These are phyloP conservation scores for Glebionis coronaria DNA, from an alignment of 129 eudicot species.

Conservation along the genomic window DNA sequence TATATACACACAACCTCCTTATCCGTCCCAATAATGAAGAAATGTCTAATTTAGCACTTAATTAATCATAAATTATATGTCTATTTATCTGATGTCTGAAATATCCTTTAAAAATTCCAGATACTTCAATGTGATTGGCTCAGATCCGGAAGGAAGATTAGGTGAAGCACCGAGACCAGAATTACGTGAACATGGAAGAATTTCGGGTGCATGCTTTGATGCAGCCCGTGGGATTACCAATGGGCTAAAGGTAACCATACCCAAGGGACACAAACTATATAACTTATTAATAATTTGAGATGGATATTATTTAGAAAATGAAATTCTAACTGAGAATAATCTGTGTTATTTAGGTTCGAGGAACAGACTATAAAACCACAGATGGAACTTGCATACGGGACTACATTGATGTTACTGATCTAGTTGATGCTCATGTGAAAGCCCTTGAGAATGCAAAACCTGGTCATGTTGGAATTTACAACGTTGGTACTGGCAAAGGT, in stretches of 20 bases:
- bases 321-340: background rate
- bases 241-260: slow-evolving; percentile 66
- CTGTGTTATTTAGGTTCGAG: slow-evolving; percentile 51
- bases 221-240: slow-evolving; percentile 85
- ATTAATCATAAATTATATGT: background rate
- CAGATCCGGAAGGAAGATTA: slow-evolving; percentile 91
- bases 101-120: slow-evolving; percentile 31
- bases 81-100: background rate
- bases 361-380: slow-evolving; percentile 81
- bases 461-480: slow-evolving; percentile 39
- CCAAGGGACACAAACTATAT: background rate
- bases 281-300: background rate
- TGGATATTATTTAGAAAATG: background rate
- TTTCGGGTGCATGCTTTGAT: slow-evolving; percentile 97
- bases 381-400: slow-evolving; percentile 91
- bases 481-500: slow-evolving; percentile 9
- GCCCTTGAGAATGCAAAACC: slow-evolving; percentile 78
- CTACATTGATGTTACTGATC: slow-evolving; percentile 83
- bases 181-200: slow-evolving; percentile 88
- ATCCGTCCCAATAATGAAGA: background rate
- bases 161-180: slow-evolving; percentile 97
- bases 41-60: background rate
- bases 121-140: slow-evolving; percentile 94
- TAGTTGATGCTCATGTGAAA: slow-evolving; percentile 94
- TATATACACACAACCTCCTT: background rate